Conservation (phyloP, 2,329 filamentous ascomycete genomes). For the Paraconiothyrium brasiliense region DNA sequence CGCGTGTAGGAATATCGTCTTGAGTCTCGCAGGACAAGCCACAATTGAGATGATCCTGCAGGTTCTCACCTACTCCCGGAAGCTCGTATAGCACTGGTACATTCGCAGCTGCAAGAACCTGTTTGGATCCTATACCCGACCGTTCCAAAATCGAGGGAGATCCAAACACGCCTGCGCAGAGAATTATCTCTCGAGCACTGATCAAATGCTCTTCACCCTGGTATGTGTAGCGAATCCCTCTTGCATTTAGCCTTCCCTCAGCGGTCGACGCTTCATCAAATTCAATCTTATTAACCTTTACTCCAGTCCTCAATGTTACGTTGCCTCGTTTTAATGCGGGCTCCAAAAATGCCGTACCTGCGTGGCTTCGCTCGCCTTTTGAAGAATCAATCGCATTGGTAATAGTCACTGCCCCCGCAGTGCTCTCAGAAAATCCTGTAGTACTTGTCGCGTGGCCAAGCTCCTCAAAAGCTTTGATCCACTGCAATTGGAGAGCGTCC, state of each 20-base stretch:
- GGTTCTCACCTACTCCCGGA: constrained; percentile 69
- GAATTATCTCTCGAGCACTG: constrained; percentile 22
- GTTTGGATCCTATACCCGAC: constrained; percentile 65
- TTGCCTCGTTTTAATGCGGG: constrained; percentile 29
- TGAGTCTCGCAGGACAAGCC: constrained; percentile 24
- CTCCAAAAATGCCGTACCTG: constrained; percentile 29
- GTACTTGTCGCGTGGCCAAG: constrained; percentile 22
- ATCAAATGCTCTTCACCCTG: constrained; percentile 19
- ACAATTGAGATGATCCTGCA: constrained; percentile 62
- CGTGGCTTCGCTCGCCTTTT: constrained; percentile 32
- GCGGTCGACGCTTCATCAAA: constrained; percentile 20
- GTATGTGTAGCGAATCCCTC: constrained; percentile 23
- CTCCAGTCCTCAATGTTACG: constrained; percentile 24
- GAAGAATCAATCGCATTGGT: constrained; percentile 29
- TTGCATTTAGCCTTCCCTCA: constrained; percentile 25
- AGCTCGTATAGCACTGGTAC: constrained; percentile 64
- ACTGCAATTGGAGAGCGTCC: constrained; percentile 27
- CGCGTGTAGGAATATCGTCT: constrained; percentile 24
- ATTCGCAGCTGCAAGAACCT: constrained; percentile 58
- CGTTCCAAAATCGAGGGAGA: constrained; percentile 64
- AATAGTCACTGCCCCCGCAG: constrained; percentile 25
- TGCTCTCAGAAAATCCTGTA: constrained; percentile 24
- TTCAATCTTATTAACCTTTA: constrained; percentile 25
- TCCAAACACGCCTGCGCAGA: constrained; percentile 59
- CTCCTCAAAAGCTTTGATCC: constrained; percentile 28